Evolutionary conservation across 176 grass and related monocot species (phyloP).

Genomic region (Oryza glumipatula): DNA sequence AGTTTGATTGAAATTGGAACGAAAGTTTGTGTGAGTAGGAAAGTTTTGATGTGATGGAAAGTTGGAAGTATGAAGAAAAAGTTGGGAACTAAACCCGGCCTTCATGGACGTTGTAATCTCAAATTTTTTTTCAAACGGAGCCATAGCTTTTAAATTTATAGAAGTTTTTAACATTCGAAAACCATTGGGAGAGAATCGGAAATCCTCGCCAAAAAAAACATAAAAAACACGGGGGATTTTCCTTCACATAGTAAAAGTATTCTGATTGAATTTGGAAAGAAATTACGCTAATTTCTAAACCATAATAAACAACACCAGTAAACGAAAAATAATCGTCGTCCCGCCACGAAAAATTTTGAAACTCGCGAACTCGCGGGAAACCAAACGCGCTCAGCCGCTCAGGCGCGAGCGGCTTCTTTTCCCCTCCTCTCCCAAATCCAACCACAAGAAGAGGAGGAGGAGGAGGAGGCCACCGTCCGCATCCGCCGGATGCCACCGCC

Average conservation of each 20-base stretch:
- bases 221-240: neutral
- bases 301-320: neutral
- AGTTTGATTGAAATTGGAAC: no score
- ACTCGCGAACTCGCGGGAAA: conserved; percentile 31
- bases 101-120: no score
- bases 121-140: no score
- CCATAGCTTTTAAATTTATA: no score
- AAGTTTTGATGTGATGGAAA: no score
- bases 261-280: neutral
- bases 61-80: no score
- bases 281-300: neutral
- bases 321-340: neutral
- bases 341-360: conserved; percentile 40
- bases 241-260: neutral
- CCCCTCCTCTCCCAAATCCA: conserved; percentile 15
- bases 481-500: conserved; percentile 24
- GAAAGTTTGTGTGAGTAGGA: no score
- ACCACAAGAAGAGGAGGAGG: conserved; percentile 31
- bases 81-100: no score
- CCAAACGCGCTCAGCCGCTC: neutral
- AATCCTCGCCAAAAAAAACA: no score
- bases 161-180: no score
- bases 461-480: neutral
- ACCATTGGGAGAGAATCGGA: no score
- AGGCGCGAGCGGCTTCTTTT: neutral